phyloP scores from a whole-genome alignment of 2,329 filamentous ascomycete species.

The Phialophora verrucosa region DNA sequence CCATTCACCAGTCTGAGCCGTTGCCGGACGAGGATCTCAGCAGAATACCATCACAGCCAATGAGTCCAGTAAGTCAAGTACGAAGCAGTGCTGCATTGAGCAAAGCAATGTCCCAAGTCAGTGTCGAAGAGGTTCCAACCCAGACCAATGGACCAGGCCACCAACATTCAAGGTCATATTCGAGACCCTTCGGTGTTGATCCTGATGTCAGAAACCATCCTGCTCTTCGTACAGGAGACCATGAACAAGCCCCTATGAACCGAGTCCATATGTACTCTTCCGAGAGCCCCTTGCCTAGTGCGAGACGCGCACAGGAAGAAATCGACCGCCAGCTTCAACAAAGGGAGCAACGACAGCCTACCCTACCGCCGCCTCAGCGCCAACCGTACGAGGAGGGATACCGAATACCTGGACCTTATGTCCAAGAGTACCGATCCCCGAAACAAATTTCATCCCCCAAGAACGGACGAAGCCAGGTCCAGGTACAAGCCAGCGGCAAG shows the following conservation, averaged over 20 bases:
- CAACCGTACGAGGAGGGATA: conserved; percentile 29
- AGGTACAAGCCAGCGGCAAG: conserved; percentile 28
- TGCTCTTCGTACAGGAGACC: conserved; percentile 19
- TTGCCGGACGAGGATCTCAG: conserved; percentile 14
- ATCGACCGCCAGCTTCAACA: conserved; percentile 26
- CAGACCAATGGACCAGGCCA: conserved; percentile 17
- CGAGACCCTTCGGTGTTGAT: conserved; percentile 30
- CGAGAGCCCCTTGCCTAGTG: conserved; percentile 36
- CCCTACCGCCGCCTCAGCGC: neutral
- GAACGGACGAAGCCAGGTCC: conserved; percentile 26
- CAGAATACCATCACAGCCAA: conserved; percentile 20
- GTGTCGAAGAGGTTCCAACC: conserved; percentile 31
- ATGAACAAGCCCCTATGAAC: conserved; percentile 22
- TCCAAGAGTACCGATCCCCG: conserved; percentile 37
- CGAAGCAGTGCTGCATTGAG: conserved; percentile 25
- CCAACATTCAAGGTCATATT: conserved; percentile 32
- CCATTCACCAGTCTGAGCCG: conserved; percentile 20
- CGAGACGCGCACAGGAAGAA: conserved; percentile 32
- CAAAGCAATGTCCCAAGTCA: conserved; percentile 34
- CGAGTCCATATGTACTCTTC: conserved; percentile 29
- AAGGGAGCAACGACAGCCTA: conserved; percentile 15
- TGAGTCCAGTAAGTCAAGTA: conserved; percentile 33
- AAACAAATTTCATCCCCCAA: conserved; percentile 31
- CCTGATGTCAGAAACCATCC: conserved; percentile 29
- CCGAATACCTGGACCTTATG: conserved; percentile 40